Conservation (phyloP, 139 green algal species). For the Asterochloris sp. region DNA sequence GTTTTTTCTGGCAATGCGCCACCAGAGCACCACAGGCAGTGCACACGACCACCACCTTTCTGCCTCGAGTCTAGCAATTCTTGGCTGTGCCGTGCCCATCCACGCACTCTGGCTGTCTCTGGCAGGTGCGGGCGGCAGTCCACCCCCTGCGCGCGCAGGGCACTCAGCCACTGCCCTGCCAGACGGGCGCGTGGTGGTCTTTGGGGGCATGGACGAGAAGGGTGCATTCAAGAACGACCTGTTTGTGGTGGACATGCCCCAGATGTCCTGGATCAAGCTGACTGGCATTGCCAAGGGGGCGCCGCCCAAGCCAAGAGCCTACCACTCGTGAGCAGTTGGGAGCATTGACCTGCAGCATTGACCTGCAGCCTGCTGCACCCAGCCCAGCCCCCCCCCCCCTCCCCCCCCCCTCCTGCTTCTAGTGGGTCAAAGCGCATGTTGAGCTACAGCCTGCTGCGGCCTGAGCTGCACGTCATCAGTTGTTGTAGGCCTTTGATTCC, state of each 20-base stretch:
- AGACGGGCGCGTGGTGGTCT: slow-evolving; percentile 27
- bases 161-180: slow-evolving; percentile 21
- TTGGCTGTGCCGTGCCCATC: not conserved
- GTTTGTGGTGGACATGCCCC: slow-evolving; percentile 15
- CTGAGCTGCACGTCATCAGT: no score
- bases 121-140: slow-evolving; percentile 3
- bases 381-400: no score
- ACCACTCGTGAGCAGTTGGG: slow-evolving; percentile 20
- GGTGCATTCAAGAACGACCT: slow-evolving; percentile 26
- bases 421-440: no score
- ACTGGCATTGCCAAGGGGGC: slow-evolving; percentile 14
- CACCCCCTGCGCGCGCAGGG: slow-evolving; percentile 10
- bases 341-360: not conserved
- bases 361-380: no score
- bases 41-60: no score
- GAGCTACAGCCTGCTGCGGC: no score
- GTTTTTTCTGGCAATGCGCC: not conserved
- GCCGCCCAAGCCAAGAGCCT: slow-evolving; percentile 29
- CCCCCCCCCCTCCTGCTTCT: no score
- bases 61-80: no score
- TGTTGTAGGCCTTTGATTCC: no score
- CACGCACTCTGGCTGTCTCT: not conserved
- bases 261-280: slow-evolving; percentile 17
- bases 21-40: no score
- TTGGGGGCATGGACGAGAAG: slow-evolving; percentile 22